These are phyloP conservation scores for Handroanthus guayacan DNA, from an alignment of 257 asterid genomes.

Conservation along the genomic window DNA sequence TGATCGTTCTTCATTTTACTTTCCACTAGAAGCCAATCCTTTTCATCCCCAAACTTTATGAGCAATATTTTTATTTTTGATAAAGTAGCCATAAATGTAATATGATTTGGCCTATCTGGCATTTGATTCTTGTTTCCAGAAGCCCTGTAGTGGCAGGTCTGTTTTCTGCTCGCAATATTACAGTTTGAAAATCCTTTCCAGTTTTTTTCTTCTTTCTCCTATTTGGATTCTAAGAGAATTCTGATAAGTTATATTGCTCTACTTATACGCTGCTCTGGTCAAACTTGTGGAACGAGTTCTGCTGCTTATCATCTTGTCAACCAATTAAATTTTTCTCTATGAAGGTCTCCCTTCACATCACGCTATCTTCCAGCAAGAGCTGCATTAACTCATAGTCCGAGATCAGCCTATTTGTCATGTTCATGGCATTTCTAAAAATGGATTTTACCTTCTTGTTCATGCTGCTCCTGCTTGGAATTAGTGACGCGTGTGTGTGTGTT, in stretches of 20 bases:
- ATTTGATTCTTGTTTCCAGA: background rate
- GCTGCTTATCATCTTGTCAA: conserved; percentile 14
- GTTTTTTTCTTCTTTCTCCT: background rate
- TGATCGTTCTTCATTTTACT: conserved; percentile 16
- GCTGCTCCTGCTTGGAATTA: background rate
- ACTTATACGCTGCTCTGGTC: conserved; percentile 13
- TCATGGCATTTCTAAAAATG: conserved; percentile 11
- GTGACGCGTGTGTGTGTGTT: background rate
- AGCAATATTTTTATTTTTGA: background rate
- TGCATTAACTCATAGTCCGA: background rate
- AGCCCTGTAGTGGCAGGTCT: background rate
- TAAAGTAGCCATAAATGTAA: background rate
- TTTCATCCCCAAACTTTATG: background rate
- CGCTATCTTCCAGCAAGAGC: background rate
- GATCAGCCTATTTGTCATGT: background rate
- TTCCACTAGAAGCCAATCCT: background rate
- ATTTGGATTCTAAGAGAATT: background rate
- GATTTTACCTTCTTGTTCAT: conserved; percentile 20
- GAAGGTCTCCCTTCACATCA: background rate
- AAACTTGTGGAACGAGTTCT: background rate
- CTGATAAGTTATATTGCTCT: background rate
- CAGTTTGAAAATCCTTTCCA: background rate
- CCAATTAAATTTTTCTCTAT: background rate
- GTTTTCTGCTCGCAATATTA: background rate
- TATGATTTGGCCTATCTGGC: background rate